Conservation (phyloP, 306 rosid genomes). For the Sphenostylis stenocarpa region DNA sequence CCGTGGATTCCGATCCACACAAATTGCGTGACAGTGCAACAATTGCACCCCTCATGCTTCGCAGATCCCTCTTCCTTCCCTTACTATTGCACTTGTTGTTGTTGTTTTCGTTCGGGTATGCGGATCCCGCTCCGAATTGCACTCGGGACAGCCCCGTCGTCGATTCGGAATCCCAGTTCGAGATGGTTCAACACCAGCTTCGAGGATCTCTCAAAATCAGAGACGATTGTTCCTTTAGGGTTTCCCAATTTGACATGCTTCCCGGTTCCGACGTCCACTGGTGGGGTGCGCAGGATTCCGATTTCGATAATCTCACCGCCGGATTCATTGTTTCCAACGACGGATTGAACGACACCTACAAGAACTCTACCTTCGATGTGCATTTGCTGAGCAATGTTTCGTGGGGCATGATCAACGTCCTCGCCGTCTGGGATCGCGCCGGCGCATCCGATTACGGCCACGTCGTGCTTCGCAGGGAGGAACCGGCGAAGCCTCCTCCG, state of each 20-base stretch:
- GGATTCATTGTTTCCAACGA: constrained; percentile 67
- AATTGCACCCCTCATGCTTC: constrained; percentile 54
- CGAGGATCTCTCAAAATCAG: constrained; percentile 61
- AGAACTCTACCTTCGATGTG: constrained; percentile 55
- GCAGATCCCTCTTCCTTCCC: constrained; percentile 29
- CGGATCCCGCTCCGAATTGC: constrained; percentile 57
- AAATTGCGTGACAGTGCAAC: not conserved
- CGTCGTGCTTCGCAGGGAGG: constrained; percentile 30
- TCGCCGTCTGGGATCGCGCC: constrained; percentile 82
- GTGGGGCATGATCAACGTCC: constrained; percentile 75
- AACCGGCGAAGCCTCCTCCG: constrained; percentile 12
- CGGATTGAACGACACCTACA: constrained; percentile 55
- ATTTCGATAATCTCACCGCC: constrained; percentile 54
- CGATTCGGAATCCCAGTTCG: constrained; percentile 51
- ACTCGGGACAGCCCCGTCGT: constrained; percentile 44
- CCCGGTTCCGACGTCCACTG: constrained; percentile 73
- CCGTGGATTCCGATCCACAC: not conserved
- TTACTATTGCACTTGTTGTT: constrained; percentile 17
- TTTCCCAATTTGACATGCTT: constrained; percentile 82
- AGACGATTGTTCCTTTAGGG: constrained; percentile 82
- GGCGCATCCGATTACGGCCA: constrained; percentile 79
- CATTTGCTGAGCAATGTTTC: constrained; percentile 53
- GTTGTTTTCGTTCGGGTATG: constrained; percentile 48
- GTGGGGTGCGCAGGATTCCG: constrained; percentile 57
- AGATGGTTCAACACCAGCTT: constrained; percentile 85